Percentiles rank a stretch among this genome's conserved stretches.
These are phyloP conservation scores for Ceratocystis harringtonii DNA, from an alignment of 2,329 filamentous ascomycete species.

Conservation along the genomic window DNA sequence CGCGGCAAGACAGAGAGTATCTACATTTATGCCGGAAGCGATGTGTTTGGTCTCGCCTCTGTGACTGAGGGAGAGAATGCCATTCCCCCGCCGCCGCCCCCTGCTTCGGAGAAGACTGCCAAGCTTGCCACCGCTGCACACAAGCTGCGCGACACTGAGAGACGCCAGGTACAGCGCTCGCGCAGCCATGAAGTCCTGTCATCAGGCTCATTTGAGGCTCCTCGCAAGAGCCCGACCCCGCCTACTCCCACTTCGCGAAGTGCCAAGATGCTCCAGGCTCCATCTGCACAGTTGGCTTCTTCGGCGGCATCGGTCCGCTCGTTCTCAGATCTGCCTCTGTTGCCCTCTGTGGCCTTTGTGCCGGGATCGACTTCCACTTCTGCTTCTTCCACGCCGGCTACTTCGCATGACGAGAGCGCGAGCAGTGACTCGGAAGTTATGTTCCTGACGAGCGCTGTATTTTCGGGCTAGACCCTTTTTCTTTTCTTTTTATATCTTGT, in stretches of 20 bases:
- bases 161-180: slow-evolving; percentile 32
- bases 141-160: slow-evolving; percentile 24
- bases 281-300: neutral
- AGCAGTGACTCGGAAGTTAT: slow-evolving; percentile 24
- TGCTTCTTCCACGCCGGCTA: neutral
- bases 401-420: slow-evolving; percentile 22
- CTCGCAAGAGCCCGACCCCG: slow-evolving; percentile 10
- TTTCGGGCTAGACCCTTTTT: slow-evolving; percentile 25
- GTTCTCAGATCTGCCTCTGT: slow-evolving; percentile 1
- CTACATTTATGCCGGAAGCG: slow-evolving; percentile 51
- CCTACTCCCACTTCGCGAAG: slow-evolving; percentile 1
- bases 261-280: slow-evolving; percentile 21
- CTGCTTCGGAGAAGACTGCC: slow-evolving; percentile 19
- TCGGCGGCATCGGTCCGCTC: neutral
- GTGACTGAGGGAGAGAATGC: slow-evolving; percentile 38
- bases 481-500: slow-evolving; percentile 9
- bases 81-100: slow-evolving; percentile 20
- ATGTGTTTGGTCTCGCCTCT: slow-evolving; percentile 49
- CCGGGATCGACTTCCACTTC: slow-evolving; percentile 7
- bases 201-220: slow-evolving; percentile 21
- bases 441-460: slow-evolving; percentile 37
- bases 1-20: slow-evolving; percentile 46
- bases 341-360: slow-evolving; percentile 1
- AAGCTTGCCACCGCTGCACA: slow-evolving; percentile 14
- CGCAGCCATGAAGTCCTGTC: slow-evolving; percentile 38